These are phyloP conservation scores for Xylariaceae sp. DNA, from an alignment of 2,329 filamentous ascomycete genomes.

Conservation along the genomic window DNA sequence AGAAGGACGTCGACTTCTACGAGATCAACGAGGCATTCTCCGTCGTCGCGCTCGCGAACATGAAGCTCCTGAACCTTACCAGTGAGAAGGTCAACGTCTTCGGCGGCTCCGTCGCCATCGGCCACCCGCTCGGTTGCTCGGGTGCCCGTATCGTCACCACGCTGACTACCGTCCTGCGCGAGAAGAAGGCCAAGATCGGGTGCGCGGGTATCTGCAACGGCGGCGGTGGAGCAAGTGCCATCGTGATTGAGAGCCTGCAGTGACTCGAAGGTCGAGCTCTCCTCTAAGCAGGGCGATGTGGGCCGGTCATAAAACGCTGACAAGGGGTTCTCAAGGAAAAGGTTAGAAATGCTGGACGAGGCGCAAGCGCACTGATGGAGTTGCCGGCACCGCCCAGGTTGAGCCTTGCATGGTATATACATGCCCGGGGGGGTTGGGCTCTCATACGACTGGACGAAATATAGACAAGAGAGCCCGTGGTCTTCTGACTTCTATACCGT, in stretches of 20 bases:
- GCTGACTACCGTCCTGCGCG: conserved; percentile 76
- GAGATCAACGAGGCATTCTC: conserved; percentile 99
- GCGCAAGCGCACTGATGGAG: too few relatives aligned
- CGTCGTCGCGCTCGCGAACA: conserved; percentile 90
- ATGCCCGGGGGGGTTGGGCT: too few relatives aligned
- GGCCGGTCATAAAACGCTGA: too few relatives aligned
- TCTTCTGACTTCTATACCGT: too few relatives aligned
- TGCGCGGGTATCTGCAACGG: conserved; percentile 96
- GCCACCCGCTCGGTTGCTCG: conserved; percentile 88
- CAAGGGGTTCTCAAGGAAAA: too few relatives aligned
- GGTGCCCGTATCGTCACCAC: conserved; percentile 92
- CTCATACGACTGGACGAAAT: too few relatives aligned
- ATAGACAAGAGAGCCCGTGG: too few relatives aligned
- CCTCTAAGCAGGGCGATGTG: too few relatives aligned
- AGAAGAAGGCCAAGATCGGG: conserved; percentile 90
- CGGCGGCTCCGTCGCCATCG: conserved; percentile 90
- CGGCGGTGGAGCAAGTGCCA: conserved; percentile 86
- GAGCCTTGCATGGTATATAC: too few relatives aligned
- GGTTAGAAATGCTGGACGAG: too few relatives aligned
- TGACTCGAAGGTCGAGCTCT: conserved; percentile 9
- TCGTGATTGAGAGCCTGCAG: conserved; percentile 71
- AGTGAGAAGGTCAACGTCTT: conserved; percentile 91
- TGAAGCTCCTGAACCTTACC: conserved; percentile 76
- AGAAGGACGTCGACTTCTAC: conserved; percentile 78
- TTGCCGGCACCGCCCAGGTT: too few relatives aligned